phyloP scores from a whole-genome alignment of 1,284 basidiomycete genomes.

The Ustilago loliicola region DNA sequence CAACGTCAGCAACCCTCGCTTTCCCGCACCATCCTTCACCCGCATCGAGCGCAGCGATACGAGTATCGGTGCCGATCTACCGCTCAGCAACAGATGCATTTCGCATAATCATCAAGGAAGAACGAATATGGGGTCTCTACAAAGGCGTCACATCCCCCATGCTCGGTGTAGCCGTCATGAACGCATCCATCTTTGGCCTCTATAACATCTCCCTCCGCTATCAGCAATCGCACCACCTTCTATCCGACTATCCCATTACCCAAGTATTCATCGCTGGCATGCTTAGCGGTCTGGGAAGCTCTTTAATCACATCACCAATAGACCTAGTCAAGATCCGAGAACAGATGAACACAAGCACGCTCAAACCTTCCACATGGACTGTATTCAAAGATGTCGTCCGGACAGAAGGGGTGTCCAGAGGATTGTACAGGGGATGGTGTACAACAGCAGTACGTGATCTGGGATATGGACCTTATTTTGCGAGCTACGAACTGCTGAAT shows the following conservation, averaged over 20 bases:
- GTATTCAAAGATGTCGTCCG: conserved; percentile 42
- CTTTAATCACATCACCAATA: conserved; percentile 63
- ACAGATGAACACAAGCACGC: conserved; percentile 44
- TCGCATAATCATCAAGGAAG: conserved; percentile 58
- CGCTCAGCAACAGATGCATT: conserved; percentile 59
- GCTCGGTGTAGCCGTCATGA: conserved; percentile 68
- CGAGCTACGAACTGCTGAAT: conserved; percentile 59
- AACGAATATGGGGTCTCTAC: conserved; percentile 60
- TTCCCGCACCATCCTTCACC: conserved; percentile 3
- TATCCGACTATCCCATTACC: conserved; percentile 6
- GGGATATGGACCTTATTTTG: conserved; percentile 64
- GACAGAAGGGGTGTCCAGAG: conserved; percentile 35
- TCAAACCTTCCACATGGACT: conserved; percentile 17
- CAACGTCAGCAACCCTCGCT: conserved; percentile 17
- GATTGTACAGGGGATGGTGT: conserved; percentile 58
- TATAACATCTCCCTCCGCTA: conserved; percentile 55
- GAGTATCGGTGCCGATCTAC: conserved; percentile 36
- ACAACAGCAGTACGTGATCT: conserved; percentile 58
- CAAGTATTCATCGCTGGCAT: conserved; percentile 61
- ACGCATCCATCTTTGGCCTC: conserved; percentile 64
- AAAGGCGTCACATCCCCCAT: conserved; percentile 62
- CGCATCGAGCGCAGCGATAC: neutral
- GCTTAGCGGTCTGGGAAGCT: conserved; percentile 51
- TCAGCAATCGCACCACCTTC: conserved; percentile 18
- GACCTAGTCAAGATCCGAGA: conserved; percentile 67